Conservation (phyloP, 2,329 filamentous ascomycete species). For the Colletotrichum aenigma region DNA sequence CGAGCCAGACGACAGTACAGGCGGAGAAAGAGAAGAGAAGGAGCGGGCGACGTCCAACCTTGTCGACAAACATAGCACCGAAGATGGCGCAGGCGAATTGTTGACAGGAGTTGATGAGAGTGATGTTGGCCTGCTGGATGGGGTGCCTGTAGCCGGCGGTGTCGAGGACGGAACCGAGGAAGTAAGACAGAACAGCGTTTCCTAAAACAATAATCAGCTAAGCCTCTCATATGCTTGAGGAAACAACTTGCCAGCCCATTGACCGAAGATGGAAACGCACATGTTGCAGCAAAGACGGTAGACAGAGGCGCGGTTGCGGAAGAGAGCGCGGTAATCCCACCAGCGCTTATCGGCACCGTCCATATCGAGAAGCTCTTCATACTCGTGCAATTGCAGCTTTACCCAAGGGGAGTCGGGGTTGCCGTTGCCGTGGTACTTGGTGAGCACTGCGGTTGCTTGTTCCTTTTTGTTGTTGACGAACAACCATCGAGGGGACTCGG, state of each 20-base stretch:
- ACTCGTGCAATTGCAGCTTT: conserved; percentile 47
- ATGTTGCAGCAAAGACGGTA: conserved; percentile 51
- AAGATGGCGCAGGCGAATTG: conserved; percentile 53
- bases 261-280: conserved; percentile 46
- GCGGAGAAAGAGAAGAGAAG: conserved; percentile 54
- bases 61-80: conserved; percentile 54
- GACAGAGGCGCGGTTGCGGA: conserved; percentile 41
- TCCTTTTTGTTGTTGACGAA: conserved; percentile 43
- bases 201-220: not conserved
- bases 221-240: no score
- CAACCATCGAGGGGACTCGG: conserved; percentile 47
- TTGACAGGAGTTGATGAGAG: conserved; percentile 55
- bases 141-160: conserved; percentile 51
- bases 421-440: conserved; percentile 48
- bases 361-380: conserved; percentile 44
- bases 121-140: conserved; percentile 50
- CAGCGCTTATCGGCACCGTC: conserved; percentile 50
- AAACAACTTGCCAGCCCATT: conserved; percentile 48
- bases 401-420: conserved; percentile 50
- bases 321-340: conserved; percentile 52
- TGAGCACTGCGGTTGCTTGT: conserved; percentile 37
- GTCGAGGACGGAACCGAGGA: conserved; percentile 48
- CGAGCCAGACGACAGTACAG: conserved; percentile 54
- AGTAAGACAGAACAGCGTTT: conserved; percentile 29
- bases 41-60: conserved; percentile 55